Evolutionary conservation across 495 filamentous ascomycete species (phyloP).

Genomic region (Trichocladium antarcticum): DNA sequence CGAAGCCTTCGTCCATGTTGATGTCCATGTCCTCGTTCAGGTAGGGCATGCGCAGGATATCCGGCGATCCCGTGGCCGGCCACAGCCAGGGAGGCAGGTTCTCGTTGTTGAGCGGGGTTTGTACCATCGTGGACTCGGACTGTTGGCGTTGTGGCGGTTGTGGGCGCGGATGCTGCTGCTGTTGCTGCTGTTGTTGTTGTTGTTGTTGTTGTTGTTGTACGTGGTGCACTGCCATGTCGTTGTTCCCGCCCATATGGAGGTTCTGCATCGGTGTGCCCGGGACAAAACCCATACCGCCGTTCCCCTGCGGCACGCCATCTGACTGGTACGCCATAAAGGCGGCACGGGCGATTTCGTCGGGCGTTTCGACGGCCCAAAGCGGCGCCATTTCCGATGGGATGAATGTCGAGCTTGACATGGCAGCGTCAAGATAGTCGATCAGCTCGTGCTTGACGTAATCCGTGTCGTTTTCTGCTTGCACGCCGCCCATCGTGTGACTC

Average conservation of each 20-base stretch:
- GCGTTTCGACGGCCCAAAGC: constrained; percentile 3
- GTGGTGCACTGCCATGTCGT: too few relatives aligned
- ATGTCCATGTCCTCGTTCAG: constrained; percentile 32
- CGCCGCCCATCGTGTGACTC: background rate
- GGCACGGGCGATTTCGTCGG: constrained; percentile 1
- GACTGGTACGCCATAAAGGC: constrained; percentile 8
- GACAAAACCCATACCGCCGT: constrained; percentile 2
- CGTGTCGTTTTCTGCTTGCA: background rate
- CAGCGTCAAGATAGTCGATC: constrained; percentile 25
- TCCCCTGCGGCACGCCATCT: background rate
- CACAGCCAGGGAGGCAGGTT: constrained; percentile 39
- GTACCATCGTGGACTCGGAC: background rate
- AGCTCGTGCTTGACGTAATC: constrained; percentile 6
- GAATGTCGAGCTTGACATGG: constrained; percentile 29
- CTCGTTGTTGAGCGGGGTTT: constrained; percentile 5
- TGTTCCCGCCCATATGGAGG: background rate
- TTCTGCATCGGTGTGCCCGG: background rate
- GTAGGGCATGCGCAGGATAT: constrained; percentile 13
- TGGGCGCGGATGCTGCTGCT: constrained; percentile 3
- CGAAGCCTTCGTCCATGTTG: constrained; percentile 34
- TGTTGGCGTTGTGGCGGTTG: constrained; percentile 2
- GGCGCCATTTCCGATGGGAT: constrained; percentile 14
- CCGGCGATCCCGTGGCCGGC: constrained; percentile 17
- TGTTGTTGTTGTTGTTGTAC: constrained; percentile 4
- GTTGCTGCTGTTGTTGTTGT: background rate